Base-by-base conservation (phyloP, 2,329 filamentous ascomycete species). In the Calonectria pteridis region DNA sequence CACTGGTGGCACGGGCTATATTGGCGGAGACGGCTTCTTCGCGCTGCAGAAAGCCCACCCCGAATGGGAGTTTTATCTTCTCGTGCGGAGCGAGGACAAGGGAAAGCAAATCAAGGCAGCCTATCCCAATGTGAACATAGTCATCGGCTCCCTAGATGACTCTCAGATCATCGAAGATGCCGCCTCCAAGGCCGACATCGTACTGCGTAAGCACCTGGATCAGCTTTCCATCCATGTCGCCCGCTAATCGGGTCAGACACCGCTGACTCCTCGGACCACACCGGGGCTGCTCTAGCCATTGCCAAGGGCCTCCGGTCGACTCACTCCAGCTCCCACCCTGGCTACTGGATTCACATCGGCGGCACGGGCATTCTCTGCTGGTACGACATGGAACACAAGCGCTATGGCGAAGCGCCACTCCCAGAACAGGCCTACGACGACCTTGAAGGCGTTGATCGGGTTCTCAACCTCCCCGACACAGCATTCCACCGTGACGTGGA, bases 401-500 rank as follows among this genome's bases (percentile, higher is more conserved):
- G 85, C 23, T 88, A 84, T 16, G 90, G 90, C 23, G 83, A 88
- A 63, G 79, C 76, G 0, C 76, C 76, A 4, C 75, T 76, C 0
- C 82, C 84, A 0, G 85, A 88, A 46, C 88, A 87, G 69, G 82
- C 86, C 4, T 91, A 89, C 76, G 82, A 91, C 72, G 91, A 92
- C 70, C 83, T 87, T 43, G 86, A 89, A 2, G 86, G 86, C 11
- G 86, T 92, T 1, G 81, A 83, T 0, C 87, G 87, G 55, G 82
- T 91, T 2, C 88, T 87, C 0, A 83, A 77, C 11, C 79, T 92
- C 0, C 90, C 91, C 0, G 88, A 90, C 67, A 80, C 82, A 0
- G 90, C 86, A 2, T 86, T 89, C 71, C 92, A 94, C 78, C 89
- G 91, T 0, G 88, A 91, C 73, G 88, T 94, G n/a, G 93, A 94